Evolutionary conservation across 108 stramenopile genomes (phyloP).

Genomic region (Aurantiochytrium sp.): DNA sequence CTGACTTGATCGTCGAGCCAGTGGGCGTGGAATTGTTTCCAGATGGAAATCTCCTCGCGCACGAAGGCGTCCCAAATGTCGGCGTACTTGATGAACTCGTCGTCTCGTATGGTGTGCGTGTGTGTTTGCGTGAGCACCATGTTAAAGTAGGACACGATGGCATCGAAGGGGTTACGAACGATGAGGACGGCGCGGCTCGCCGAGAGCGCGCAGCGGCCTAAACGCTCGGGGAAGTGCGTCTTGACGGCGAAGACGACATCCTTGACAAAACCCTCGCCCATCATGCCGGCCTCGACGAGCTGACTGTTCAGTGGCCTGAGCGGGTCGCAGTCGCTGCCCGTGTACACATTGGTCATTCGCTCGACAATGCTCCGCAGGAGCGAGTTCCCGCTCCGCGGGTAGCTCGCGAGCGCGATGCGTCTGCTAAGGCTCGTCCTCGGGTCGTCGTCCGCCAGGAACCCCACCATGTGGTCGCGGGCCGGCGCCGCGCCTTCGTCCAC

Average conservation of each 20-base stretch:
- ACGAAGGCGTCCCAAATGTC: conserved; percentile 63
- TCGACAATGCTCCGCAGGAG: conserved; percentile 73
- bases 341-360: conserved; percentile 68
- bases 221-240: conserved; percentile 91
- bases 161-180: conserved; percentile 93
- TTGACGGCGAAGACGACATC: conserved; percentile 79
- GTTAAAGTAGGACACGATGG: conserved; percentile 91
- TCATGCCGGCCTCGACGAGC: conserved; percentile 55
- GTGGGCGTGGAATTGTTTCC: background rate
- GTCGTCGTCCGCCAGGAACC: background rate
- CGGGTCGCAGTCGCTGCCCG: conserved; percentile 84
- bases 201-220: conserved; percentile 61
- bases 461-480: background rate
- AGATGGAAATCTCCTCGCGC: conserved; percentile 52
- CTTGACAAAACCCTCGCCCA: conserved; percentile 77
- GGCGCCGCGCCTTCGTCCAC: background rate
- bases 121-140: conserved; percentile 88
- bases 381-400: conserved; percentile 84
- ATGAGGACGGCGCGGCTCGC: conserved; percentile 69
- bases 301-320: conserved; percentile 59
- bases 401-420: conserved; percentile 62
- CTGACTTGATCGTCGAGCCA: background rate
- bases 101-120: conserved; percentile 65
- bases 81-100: conserved; percentile 58
- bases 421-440: background rate